phyloP scores from a whole-genome alignment of 495 filamentous ascomycete species.

The Hypoxylon fragiforme region DNA sequence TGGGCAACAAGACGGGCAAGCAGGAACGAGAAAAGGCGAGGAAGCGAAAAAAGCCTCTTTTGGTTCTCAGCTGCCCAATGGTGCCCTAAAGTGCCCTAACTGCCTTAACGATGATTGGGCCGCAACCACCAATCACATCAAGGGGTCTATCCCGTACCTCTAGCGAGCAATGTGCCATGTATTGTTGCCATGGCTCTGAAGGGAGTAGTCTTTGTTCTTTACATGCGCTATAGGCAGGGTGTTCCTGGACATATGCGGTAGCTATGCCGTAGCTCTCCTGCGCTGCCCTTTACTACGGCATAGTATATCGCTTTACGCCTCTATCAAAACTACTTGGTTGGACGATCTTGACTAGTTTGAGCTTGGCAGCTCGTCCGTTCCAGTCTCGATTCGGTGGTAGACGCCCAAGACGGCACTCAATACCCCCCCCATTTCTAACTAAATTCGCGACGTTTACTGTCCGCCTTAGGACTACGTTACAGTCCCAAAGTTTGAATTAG shows the following conservation, averaged over 20 bases:
- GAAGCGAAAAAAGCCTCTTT: constrained; percentile 9
- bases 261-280: too few relatives aligned
- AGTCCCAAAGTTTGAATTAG: constrained; percentile 31
- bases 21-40: constrained; percentile 3
- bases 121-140: constrained; percentile 29
- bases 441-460: constrained; percentile 13
- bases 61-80: constrained; percentile 39
- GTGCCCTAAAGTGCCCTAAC: too few relatives aligned
- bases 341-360: constrained; percentile 32
- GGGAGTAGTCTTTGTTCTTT: constrained; percentile 9
- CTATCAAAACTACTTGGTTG: constrained; percentile 20
- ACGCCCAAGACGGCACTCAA: constrained; percentile 29
- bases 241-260: constrained; percentile 28
- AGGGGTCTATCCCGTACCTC: constrained; percentile 12
- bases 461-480: constrained; percentile 32
- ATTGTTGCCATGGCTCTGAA: constrained; percentile 28
- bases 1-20: constrained; percentile 30
- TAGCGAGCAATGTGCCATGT: constrained; percentile 16
- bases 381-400: constrained; percentile 31
- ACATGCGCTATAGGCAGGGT: constrained; percentile 30
- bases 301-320: constrained; percentile 19
- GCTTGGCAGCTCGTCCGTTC: constrained; percentile 27
- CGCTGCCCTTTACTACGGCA: too few relatives aligned
- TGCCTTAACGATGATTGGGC: constrained; percentile 34
- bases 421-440: constrained; percentile 18